Evolutionary conservation across 495 filamentous ascomycete genomes (phyloP).

Genomic region (Aspergillus bridgeri): DNA sequence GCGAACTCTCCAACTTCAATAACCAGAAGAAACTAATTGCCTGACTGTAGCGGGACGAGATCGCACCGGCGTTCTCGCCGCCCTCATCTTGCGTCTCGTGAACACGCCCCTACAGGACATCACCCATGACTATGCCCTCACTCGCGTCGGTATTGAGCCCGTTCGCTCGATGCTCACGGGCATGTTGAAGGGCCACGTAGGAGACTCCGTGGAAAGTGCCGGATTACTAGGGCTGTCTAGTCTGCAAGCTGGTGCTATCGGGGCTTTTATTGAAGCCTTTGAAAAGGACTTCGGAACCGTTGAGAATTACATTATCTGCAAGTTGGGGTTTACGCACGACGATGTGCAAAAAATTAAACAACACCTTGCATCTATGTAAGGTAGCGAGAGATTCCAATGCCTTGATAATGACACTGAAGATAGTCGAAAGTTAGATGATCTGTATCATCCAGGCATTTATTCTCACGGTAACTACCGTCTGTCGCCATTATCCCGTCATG

Average conservation of each 20-base stretch:
- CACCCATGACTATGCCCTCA: slow-evolving; percentile 46
- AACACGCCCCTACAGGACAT: slow-evolving; percentile 44
- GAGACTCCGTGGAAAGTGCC: slow-evolving; percentile 21
- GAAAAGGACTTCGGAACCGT: slow-evolving; percentile 14
- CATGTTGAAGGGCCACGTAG: slow-evolving; percentile 20
- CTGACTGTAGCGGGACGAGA: slow-evolving; percentile 54
- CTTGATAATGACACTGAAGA: too few relatives aligned
- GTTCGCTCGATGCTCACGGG: slow-evolving; percentile 22
- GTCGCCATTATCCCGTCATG: too few relatives aligned
- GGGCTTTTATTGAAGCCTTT: slow-evolving; percentile 26
- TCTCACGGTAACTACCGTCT: too few relatives aligned
- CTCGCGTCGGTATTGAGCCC: slow-evolving; percentile 27
- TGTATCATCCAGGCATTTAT: too few relatives aligned
- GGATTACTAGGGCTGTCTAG: slow-evolving; percentile 28
- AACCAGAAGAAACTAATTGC: background rate
- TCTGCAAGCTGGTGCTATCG: slow-evolving; percentile 26
- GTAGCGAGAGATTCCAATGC: too few relatives aligned
- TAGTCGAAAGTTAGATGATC: too few relatives aligned
- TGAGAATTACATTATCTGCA: background rate
- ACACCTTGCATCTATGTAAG: background rate
- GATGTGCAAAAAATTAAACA: background rate
- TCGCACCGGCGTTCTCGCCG: slow-evolving; percentile 59
- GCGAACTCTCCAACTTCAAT: too few relatives aligned
- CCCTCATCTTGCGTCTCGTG: slow-evolving; percentile 53
- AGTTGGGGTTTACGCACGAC: background rate